Conservation (phyloP, 1,284 basidiomycete genomes). For the Fistulinella staudtii region DNA sequence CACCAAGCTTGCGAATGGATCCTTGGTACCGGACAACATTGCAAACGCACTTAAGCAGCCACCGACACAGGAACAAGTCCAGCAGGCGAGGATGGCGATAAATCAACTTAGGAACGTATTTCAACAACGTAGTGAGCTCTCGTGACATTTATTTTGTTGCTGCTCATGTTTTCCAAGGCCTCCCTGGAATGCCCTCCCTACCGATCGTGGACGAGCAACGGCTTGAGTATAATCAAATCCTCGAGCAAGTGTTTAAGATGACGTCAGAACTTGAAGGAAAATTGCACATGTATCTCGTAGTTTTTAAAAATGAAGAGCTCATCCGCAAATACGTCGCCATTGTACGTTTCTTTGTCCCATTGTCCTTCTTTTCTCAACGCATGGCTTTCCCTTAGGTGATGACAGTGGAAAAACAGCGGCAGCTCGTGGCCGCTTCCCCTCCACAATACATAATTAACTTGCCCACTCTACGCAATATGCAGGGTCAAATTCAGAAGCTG, state of each 20-base stretch:
- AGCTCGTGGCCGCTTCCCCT: slow-evolving; percentile 38
- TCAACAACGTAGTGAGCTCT: slow-evolving; percentile 31
- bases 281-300: slow-evolving; percentile 44
- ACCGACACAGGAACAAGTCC: slow-evolving; percentile 33
- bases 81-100: slow-evolving; percentile 31
- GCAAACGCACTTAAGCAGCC: slow-evolving; percentile 8
- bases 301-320: slow-evolving; percentile 43
- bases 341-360: slow-evolving; percentile 39
- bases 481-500: slow-evolving; percentile 41
- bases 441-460: slow-evolving; percentile 51
- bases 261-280: slow-evolving; percentile 46
- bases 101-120: slow-evolving; percentile 33
- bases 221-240: slow-evolving; percentile 44
- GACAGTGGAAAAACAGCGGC: slow-evolving; percentile 50
- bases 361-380: slow-evolving; percentile 7
- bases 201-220: slow-evolving; percentile 51
- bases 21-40: slow-evolving; percentile 13
- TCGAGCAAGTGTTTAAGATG: slow-evolving; percentile 46
- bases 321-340: slow-evolving; percentile 50
- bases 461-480: slow-evolving; percentile 44
- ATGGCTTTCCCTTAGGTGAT: slow-evolving; percentile 39
- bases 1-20: slow-evolving; percentile 18
- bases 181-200: slow-evolving; percentile 27
- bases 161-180: slow-evolving; percentile 14
- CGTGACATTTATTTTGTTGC: slow-evolving; percentile 11